Base-by-base conservation (phyloP, 83 land plant species). In the Thuja plicata region DNA sequence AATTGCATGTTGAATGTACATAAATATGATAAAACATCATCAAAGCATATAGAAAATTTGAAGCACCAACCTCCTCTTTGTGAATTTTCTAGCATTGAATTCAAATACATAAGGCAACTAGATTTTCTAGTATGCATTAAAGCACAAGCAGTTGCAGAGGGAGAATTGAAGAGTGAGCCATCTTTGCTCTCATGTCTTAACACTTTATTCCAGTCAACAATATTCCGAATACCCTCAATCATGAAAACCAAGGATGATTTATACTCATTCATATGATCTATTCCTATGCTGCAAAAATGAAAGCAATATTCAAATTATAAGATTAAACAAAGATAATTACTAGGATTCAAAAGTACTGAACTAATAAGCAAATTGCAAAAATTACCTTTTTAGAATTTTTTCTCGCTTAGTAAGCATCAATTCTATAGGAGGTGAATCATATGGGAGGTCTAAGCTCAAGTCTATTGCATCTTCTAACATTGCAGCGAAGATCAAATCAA, bases 401-500 rank as follows among this genome's bases (percentile, higher is more conserved):
- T 88, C 81, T 88, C 54, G 54, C 54, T 50, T 50, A 12, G 2
- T 50, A 1, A 50, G 16, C 54, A 50, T 50, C 15, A 50, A 12
- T 50, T 50, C 16, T 50, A 50, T 50, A 50, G 54, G 54, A 50
- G 16, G 16, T 12, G 54, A 50, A 32, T 74, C 37, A 73, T 91
- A 73, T 40, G 94, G 91, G 52, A 97, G 85, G 2, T 96, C 89
- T 86, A 97, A 90, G 79, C 91, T 88, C 89, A 97, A 83, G 9
- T 92, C 91, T 71, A 80, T 90, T 19, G 99, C 96, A 73, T 90
- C 90, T 21, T 95, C 92, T 17, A 96, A 41, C 96, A 97, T 91
- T 17, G 92, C 89, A 54, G 97, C 93, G 86, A 97, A 96, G 62
- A 96, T 94, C 27, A 96, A 91, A 80, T 96, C 93, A 89, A 97